Evolutionary conservation across 768 basidiomycete genomes (phyloP), one percentile per base, ranked within the genome.

Genomic region (Lactarius sanguifluus): DNA sequence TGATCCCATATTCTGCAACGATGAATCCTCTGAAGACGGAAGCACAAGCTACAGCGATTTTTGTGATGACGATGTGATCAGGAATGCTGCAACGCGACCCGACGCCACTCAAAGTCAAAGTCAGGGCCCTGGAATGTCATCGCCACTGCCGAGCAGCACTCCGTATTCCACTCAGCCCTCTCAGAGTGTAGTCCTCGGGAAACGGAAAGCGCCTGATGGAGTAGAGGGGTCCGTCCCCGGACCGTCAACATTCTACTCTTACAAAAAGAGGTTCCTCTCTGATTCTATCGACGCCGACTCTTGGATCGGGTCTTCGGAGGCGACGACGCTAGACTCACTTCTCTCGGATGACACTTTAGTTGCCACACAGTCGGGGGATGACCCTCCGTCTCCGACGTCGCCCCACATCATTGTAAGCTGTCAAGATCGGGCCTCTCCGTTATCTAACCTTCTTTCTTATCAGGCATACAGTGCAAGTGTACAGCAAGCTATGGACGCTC

Each of bases 381-480:
- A 58, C 16, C 32, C 12, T 15, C 32, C 55, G 8, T 30, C 12
- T 20, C 32, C 55, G 8, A 25, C 32, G 1, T 59, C 67, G 1
- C 59, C 65, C 4, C 54, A 43, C 20, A 61, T 67, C 28, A 61
- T 70, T 30, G 66, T 69, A 13, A 6, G 62, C 40, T 50, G 8
- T 55, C 20, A 30, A 3, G 10, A 43, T 28, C 38, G 6, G 30
- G 9, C 7, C 56, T 20, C 28, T 25, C 18, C 59, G 38, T 9
- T 38, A 34, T 20, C 7, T 30, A 25, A 13, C 20, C 16, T 4
- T 10, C n/a, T 1, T 20, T 34, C 23, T 52, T 15, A 32, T 36
- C 9, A 71, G 70, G 69, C 66, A 10, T 41, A 67, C 61, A 61
- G 64, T 7, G 12, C 57, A 2, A 50, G 60, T 4, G 55, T 64